These are phyloP conservation scores for Globisporangium iwayamae DNA, from an alignment of 352 stramenopile species.

Conservation along the genomic window DNA sequence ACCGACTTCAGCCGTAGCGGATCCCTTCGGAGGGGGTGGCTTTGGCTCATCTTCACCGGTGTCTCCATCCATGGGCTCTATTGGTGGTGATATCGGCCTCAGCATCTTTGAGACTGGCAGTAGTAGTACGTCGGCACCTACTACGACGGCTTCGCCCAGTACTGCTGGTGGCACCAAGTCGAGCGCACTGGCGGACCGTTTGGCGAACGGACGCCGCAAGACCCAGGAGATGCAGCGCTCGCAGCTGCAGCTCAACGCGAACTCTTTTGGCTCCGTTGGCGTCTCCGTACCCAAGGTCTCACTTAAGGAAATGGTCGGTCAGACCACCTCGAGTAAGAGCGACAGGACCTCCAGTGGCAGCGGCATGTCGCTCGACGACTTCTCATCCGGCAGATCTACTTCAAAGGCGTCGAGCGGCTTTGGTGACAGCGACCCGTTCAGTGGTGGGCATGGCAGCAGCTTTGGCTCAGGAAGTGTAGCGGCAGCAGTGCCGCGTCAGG, in stretches of 20 bases:
- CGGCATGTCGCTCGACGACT: conserved; percentile 46
- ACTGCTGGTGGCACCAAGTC: conserved; percentile 34
- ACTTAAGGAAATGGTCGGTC: conserved; percentile 48
- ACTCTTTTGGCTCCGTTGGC: conserved; percentile 36
- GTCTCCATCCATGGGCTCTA: conserved; percentile 7
- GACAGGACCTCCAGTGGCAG: not conserved
- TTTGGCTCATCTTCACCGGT: conserved; percentile 6
- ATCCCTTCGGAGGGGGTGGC: conserved; percentile 30
- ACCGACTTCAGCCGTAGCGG: conserved; percentile 15
- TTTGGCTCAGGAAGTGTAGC: conserved; percentile 12
- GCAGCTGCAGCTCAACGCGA: conserved; percentile 53
- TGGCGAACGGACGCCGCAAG: conserved; percentile 58
- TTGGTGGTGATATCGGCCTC: conserved; percentile 4
- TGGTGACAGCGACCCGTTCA: conserved; percentile 20
- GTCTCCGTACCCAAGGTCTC: conserved; percentile 40
- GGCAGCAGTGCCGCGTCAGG: conserved; percentile 9
- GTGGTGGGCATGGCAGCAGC: not conserved
- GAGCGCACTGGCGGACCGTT: conserved; percentile 53
- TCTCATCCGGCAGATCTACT: conserved; percentile 29
- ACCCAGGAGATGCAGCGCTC: conserved; percentile 69
- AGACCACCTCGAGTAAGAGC: not conserved
- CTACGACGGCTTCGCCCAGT: conserved; percentile 6
- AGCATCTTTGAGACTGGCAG: conserved; percentile 19
- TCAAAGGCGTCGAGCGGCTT: conserved; percentile 4
- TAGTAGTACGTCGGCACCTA: not conserved